Percentiles rank a stretch among this genome's conserved stretches.
Evolutionary conservation across 2,329 filamentous ascomycete species (phyloP).

Genomic region (Fusarium sp.): DNA sequence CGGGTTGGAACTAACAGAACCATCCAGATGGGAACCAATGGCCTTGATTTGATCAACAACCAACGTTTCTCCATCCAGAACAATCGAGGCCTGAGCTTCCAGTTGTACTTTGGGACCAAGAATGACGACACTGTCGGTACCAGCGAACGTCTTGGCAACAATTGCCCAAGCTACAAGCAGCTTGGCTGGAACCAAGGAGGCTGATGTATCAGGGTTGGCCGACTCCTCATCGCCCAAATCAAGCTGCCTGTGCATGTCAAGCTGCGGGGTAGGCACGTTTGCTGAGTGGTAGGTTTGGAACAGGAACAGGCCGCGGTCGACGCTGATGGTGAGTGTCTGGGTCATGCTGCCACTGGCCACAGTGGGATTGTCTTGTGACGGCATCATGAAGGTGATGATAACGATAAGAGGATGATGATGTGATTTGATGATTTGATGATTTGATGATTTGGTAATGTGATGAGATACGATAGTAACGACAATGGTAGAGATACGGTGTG

Average conservation of each 20-base stretch:
- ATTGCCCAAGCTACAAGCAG: not conserved
- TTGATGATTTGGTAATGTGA: too few species aligned
- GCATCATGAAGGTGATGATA: not conserved
- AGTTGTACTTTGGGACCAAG: not conserved
- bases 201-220: not conserved
- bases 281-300: not conserved
- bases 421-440: too few species aligned
- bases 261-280: not conserved
- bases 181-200: not conserved
- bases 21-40: not conserved
- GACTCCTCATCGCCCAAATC: not conserved
- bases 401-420: not conserved
- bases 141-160: not conserved
- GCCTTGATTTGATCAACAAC: not conserved
- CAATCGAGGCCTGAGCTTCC: not conserved
- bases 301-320: not conserved
- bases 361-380: not conserved
- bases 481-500: not conserved
- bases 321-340: constrained; percentile 9
- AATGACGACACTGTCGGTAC: not conserved
- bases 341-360: not conserved
- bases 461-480: not conserved
- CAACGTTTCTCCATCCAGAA: not conserved
- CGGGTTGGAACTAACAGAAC: not conserved
- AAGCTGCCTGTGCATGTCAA: not conserved